These are phyloP conservation scores for Effrenium voratum DNA, from an alignment of 73 alveolate genomes.

Conservation along the genomic window DNA sequence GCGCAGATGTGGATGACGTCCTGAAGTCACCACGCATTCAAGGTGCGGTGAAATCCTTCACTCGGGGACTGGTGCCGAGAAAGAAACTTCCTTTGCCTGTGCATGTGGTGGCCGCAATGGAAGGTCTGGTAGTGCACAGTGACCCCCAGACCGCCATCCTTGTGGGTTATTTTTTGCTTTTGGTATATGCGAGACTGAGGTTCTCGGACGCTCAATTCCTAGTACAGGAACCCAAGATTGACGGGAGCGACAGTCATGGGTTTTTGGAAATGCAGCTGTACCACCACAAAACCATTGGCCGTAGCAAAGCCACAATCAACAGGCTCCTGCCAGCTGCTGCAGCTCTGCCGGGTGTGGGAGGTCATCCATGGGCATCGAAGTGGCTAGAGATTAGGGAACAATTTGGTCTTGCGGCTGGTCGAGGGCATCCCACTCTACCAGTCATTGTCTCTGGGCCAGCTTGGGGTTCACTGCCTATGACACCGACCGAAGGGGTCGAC, in stretches of 20 bases:
- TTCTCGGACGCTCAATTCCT: background rate
- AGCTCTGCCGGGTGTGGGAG: background rate
- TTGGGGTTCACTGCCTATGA: background rate
- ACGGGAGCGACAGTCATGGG: background rate
- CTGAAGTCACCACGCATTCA: background rate
- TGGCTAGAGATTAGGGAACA: background rate
- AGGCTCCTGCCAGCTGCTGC: background rate
- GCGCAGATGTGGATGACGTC: slow-evolving; percentile 5
- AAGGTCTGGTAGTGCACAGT: background rate
- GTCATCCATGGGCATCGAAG: background rate
- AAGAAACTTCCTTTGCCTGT: background rate
- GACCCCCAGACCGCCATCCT: background rate
- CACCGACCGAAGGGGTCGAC: background rate
- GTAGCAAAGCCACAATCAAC: background rate
- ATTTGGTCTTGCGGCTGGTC: background rate
- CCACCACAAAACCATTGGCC: background rate
- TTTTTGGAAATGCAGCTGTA: background rate
- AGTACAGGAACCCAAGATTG: background rate
- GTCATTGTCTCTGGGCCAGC: background rate
- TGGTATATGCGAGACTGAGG: background rate
- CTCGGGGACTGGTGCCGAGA: no score
- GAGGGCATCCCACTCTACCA: background rate
- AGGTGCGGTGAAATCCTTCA: background rate
- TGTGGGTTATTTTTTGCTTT: background rate
- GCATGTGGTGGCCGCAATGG: background rate